Conservation (phyloP, 2,329 filamentous ascomycete genomes). For the Aspergillus neoniger region DNA sequence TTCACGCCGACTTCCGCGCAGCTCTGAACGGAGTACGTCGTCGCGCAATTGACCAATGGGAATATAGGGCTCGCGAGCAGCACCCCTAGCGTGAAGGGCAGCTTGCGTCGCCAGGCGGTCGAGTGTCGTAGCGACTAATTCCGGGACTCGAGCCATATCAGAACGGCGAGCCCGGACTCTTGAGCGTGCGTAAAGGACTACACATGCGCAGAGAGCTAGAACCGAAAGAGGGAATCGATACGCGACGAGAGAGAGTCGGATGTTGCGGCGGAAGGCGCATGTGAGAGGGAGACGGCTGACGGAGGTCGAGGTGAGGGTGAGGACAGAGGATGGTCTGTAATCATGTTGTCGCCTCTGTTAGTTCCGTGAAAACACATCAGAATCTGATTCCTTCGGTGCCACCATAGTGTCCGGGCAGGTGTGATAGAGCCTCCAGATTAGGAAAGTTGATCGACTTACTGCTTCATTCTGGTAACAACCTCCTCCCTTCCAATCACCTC, state of each 20-base stretch:
- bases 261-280: conserved; percentile 50
- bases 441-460: conserved; percentile 53
- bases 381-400: conserved; percentile 33
- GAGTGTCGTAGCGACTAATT: conserved; percentile 80
- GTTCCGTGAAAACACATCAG: conserved; percentile 62
- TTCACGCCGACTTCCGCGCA: conserved; percentile 73
- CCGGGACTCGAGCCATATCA: conserved; percentile 73
- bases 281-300: conserved; percentile 86
- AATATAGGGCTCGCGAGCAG: conserved; percentile 73
- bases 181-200: conserved; percentile 64
- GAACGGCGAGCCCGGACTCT: conserved; percentile 64
- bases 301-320: conserved; percentile 78
- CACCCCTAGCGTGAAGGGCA: conserved; percentile 68
- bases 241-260: conserved; percentile 52
- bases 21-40: conserved; percentile 81
- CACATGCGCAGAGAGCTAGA: conserved; percentile 49
- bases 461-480: conserved; percentile 56
- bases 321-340: conserved; percentile 70
- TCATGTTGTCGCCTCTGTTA: conserved; percentile 78
- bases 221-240: conserved; percentile 54
- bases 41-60: conserved; percentile 88
- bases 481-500: conserved; percentile 60
- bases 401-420: conserved; percentile 1
- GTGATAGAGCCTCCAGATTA: conserved; percentile 24
- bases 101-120: conserved; percentile 82